Percentiles rank a stretch among this genome's conserved stretches.
These are phyloP conservation scores for Cardamine occulta DNA, from an alignment of 345 rosid genomes.

Conservation along the genomic window DNA sequence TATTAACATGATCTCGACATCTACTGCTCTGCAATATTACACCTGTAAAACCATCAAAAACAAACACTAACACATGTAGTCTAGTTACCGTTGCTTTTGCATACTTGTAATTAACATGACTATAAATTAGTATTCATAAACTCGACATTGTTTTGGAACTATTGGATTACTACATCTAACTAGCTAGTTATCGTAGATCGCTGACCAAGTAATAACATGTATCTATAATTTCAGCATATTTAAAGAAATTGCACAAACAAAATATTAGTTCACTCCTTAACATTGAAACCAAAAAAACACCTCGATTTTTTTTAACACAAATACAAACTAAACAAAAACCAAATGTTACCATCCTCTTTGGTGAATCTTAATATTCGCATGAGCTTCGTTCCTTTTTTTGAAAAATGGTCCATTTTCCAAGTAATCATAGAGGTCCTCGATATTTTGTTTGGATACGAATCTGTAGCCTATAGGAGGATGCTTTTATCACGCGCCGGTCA, in stretches of 20 bases:
- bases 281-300: neutral
- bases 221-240: neutral
- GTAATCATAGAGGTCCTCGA: constrained; percentile 27
- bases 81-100: neutral
- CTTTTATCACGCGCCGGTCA: constrained; percentile 37
- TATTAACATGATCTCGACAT: neutral
- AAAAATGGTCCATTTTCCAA: constrained; percentile 22
- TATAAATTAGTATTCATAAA: neutral
- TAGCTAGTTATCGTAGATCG: too few species aligned
- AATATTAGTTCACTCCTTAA: neutral
- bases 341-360: neutral
- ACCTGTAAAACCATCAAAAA: neutral
- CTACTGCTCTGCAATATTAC: neutral
- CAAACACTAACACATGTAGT: neutral
- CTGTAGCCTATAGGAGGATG: constrained; percentile 9
- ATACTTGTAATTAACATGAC: neutral
- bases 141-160: neutral
- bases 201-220: neutral
- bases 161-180: neutral
- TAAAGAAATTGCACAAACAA: neutral
- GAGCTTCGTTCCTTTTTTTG: constrained; percentile 1
- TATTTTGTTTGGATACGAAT: constrained; percentile 29
- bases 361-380: constrained; percentile 9
- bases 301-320: neutral
- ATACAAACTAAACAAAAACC: constrained; percentile 1